These are phyloP conservation scores for Metarhizium robertsii DNA, from an alignment of 2,329 filamentous ascomycete species.

Conservation along the genomic window DNA sequence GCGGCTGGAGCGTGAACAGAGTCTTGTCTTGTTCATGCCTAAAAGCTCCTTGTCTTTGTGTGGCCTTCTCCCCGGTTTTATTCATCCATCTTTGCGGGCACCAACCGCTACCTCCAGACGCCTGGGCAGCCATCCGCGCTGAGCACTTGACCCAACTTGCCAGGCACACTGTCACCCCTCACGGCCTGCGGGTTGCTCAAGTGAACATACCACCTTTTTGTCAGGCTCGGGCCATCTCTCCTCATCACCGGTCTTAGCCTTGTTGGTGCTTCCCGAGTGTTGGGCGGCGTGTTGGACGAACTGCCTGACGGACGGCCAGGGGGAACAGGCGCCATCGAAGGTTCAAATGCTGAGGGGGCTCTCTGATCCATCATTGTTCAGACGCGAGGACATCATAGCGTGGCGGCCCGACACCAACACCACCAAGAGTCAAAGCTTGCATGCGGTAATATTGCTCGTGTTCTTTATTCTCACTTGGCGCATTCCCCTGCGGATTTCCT, in stretches of 20 bases:
- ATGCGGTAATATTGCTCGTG: background rate
- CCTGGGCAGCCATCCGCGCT: background rate
- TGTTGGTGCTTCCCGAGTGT: background rate
- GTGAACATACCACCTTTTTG: background rate
- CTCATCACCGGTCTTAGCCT: background rate
- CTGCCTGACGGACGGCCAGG: background rate
- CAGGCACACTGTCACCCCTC: background rate
- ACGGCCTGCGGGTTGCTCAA: background rate
- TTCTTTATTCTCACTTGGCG: background rate
- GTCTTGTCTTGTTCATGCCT: background rate
- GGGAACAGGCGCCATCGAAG: background rate
- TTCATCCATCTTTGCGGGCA: background rate
- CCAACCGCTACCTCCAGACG: background rate
- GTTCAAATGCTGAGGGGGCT: too few relatives aligned
- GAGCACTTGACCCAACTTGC: background rate
- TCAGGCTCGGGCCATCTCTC: background rate
- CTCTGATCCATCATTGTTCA: background rate
- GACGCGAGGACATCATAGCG: background rate
- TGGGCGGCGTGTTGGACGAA: background rate
- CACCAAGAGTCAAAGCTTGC: background rate
- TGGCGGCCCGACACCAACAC: slow-evolving; percentile 3
- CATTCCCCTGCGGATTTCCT: background rate
- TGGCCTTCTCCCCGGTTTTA: background rate
- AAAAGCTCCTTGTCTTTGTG: background rate
- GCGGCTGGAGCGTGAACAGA: slow-evolving; percentile 1